Conservation (phyloP, 495 filamentous ascomycete genomes). For the Tuber indicum region DNA sequence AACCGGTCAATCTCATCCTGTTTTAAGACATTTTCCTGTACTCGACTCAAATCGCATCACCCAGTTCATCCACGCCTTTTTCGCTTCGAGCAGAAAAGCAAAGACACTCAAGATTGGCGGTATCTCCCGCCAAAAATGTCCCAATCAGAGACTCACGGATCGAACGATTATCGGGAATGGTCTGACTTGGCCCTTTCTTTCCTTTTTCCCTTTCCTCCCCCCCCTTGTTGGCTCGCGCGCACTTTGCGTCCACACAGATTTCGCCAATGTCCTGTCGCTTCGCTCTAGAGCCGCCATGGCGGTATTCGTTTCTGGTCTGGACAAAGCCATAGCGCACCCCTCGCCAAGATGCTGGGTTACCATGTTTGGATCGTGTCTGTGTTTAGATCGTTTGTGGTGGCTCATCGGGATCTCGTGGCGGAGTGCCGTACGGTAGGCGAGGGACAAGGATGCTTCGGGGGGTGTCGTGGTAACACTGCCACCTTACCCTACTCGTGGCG, state of each 20-base stretch:
- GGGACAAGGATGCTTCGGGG: not conserved
- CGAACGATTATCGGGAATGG: not conserved
- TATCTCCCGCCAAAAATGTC: not conserved
- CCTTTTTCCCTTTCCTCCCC: not conserved
- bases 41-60: not conserved
- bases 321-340: not conserved
- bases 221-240: not conserved
- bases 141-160: not conserved
- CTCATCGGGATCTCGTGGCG: constrained; percentile 5
- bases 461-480: not conserved
- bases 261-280: not conserved
- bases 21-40: not conserved
- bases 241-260: not conserved
- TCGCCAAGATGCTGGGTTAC: not conserved
- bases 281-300: not conserved
- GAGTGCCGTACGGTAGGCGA: not conserved
- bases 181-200: not conserved
- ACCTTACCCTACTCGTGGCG: not conserved
- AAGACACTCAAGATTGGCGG: not conserved
- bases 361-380: not conserved
- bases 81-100: not conserved
- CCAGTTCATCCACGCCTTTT: not conserved
- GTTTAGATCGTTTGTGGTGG: not conserved
- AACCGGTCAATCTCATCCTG: not conserved
- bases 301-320: not conserved